Conservation (phyloP, 768 basidiomycete genomes). For the Rubroboletus satanas region DNA sequence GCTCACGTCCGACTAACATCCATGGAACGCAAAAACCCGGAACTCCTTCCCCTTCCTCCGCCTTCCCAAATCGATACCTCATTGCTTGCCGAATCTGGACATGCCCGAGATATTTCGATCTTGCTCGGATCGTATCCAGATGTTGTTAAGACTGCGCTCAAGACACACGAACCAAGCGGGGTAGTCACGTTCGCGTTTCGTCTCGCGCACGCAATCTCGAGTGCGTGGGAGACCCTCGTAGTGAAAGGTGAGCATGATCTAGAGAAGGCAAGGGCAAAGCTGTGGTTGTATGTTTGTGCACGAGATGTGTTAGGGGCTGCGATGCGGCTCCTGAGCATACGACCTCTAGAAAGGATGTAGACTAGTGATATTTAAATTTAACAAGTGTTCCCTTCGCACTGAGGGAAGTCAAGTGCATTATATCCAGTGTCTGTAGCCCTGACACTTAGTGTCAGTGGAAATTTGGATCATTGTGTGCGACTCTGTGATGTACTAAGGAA, state of each 20-base stretch:
- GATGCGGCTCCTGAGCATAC: slow-evolving; percentile 84
- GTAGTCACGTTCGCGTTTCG: slow-evolving; percentile 89
- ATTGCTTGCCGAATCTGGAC: slow-evolving; percentile 61
- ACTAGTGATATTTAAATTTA: neutral
- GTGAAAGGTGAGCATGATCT: slow-evolving; percentile 79
- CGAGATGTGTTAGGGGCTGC: slow-evolving; percentile 85
- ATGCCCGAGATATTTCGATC: slow-evolving; percentile 81
- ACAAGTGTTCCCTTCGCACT: no score
- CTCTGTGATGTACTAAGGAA: neutral
- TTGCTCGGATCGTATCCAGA: slow-evolving; percentile 90
- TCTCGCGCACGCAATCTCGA: slow-evolving; percentile 82
- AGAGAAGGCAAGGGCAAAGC: slow-evolving; percentile 74
- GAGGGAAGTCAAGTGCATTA: no score
- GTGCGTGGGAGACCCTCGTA: slow-evolving; percentile 87
- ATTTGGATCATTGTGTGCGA: no score
- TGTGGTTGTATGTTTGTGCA: slow-evolving; percentile 87
- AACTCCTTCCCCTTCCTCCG: slow-evolving; percentile 72
- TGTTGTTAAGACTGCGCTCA: slow-evolving; percentile 80
- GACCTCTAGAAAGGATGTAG: slow-evolving; percentile 91
- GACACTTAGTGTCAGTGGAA: no score
- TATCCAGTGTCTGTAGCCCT: no score
- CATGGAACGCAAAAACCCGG: slow-evolving; percentile 87
- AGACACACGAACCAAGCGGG: slow-evolving; percentile 83
- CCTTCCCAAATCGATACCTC: slow-evolving; percentile 64
- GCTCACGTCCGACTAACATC: slow-evolving; percentile 92